These are phyloP conservation scores for Penicillium sp. DNA, from an alignment of 2,329 filamentous ascomycete species.

Conservation along the genomic window DNA sequence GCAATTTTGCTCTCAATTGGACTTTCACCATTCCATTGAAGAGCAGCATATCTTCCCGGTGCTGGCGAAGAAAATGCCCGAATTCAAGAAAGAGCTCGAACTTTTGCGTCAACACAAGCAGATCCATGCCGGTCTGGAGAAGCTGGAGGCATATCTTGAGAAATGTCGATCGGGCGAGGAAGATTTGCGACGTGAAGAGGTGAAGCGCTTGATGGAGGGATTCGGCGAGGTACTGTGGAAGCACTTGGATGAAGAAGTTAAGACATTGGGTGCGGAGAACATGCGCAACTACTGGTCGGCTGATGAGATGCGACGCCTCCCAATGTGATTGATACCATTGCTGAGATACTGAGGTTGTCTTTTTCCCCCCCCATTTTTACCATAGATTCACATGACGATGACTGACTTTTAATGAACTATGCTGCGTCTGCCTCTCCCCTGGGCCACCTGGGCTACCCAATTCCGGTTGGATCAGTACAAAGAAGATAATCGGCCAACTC, in stretches of 20 bases:
- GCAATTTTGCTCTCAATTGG: slow-evolving; percentile 70
- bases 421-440: no score
- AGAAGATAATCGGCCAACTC: no score
- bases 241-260: slow-evolving; percentile 84
- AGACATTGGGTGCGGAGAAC: slow-evolving; percentile 76
- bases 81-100: slow-evolving; percentile 67
- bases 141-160: slow-evolving; percentile 65
- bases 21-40: slow-evolving; percentile 78
- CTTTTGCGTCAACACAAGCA: slow-evolving; percentile 72
- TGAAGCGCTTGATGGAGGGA: slow-evolving; percentile 72
- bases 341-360: neutral
- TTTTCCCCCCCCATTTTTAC: neutral
- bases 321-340: slow-evolving; percentile 55
- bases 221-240: slow-evolving; percentile 79
- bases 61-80: slow-evolving; percentile 75
- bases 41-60: slow-evolving; percentile 78
- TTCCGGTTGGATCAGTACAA: no score
- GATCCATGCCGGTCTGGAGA: slow-evolving; percentile 76
- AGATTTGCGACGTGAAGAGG: slow-evolving; percentile 56
- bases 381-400: neutral
- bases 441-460: no score
- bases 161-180: slow-evolving; percentile 64
- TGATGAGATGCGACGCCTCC: slow-evolving; percentile 71
- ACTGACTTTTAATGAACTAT: no score
- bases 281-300: slow-evolving; percentile 81